Base-by-base conservation (phyloP, 2,329 filamentous ascomycete species). In the Phialemonium atrogriseum region DNA sequence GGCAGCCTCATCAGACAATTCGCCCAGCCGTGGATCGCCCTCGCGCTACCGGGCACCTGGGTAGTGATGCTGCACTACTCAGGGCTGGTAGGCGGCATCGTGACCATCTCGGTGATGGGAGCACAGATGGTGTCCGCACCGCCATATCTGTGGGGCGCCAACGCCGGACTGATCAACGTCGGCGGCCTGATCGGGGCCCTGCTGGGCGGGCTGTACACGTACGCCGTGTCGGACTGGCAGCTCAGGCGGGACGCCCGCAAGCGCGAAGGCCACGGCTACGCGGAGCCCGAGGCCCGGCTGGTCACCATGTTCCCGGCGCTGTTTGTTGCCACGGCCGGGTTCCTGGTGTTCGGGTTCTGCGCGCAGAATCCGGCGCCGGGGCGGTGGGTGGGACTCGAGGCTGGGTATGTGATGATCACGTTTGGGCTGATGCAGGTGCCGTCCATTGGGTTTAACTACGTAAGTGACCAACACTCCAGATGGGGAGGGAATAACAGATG, bases 361-460 rank as follows among this genome's bases (percentile, higher is more conserved):
- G 58, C 53, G 1, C 43, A 56, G 30, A 38, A 54, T 8, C 52
- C 54, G 0, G 47, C 46, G 0, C 20, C 30, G 1, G 43, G 49
- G 4, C 38, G 34, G 2, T 60, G 57, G 58, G 39, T 60, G 4
- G 58, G 57, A 0, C 27, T 61, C 3, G 38, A 55, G 23, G 42
- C 49, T 7, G 57, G 51, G 0, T 56, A 42, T 21, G 58, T 44
- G 1, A 60, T 61, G 57, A 21, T 60, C 3, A 32, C 49, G 0
- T 59, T 61, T 44, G 58, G 53, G 0, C 30, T 60, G 11, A 52
- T 58, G 42, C 55, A 60, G 30, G 49, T 59, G n/a, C 56, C 58
- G 1, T 54, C 53, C 0, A 43, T 58, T 7, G 59, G 56, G 8
- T 60, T 59, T 39, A 55, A 49, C 38, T 61, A 60, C 32, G 57